These are phyloP conservation scores for Talaromyces atroroseus DNA, from an alignment of 2,329 filamentous ascomycete species.

Conservation along the genomic window DNA sequence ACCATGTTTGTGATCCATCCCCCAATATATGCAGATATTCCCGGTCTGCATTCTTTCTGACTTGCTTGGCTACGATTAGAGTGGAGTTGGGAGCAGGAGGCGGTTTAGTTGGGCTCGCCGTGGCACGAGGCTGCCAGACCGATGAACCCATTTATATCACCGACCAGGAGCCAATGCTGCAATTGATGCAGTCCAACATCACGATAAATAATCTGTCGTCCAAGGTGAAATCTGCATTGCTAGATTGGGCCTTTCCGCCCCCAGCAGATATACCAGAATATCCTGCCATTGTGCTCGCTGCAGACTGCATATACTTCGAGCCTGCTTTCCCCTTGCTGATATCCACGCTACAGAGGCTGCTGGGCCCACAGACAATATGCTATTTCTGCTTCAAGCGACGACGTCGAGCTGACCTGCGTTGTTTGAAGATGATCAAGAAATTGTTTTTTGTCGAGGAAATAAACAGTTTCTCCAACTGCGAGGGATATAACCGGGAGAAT, in stretches of 20 bases:
- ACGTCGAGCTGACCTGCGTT: conserved; percentile 71
- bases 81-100: conserved; percentile 89
- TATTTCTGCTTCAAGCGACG: conserved; percentile 96
- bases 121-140: conserved; percentile 53
- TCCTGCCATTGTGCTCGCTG: conserved; percentile 83
- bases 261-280: conserved; percentile 35
- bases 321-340: conserved; percentile 86
- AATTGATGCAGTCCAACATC: conserved; percentile 83
- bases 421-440: conserved; percentile 66
- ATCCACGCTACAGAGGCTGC: conserved; percentile 67
- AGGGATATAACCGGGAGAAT: conserved; percentile 32
- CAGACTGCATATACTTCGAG: conserved; percentile 96
- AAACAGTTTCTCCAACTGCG: conserved; percentile 47
- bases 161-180: conserved; percentile 79
- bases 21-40: background rate
- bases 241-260: conserved; percentile 66
- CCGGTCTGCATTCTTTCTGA: conserved; percentile 8
- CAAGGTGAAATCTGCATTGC: conserved; percentile 60
- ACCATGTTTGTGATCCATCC: conserved; percentile 61
- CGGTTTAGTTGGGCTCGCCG: conserved; percentile 68
- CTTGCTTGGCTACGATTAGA: conserved; percentile 42
- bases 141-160: conserved; percentile 66
- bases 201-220: conserved; percentile 65
- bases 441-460: conserved; percentile 59
- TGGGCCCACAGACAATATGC: conserved; percentile 61